Evolutionary conservation across 495 filamentous ascomycete species (phyloP).

Genomic region (Lepraria neglecta): DNA sequence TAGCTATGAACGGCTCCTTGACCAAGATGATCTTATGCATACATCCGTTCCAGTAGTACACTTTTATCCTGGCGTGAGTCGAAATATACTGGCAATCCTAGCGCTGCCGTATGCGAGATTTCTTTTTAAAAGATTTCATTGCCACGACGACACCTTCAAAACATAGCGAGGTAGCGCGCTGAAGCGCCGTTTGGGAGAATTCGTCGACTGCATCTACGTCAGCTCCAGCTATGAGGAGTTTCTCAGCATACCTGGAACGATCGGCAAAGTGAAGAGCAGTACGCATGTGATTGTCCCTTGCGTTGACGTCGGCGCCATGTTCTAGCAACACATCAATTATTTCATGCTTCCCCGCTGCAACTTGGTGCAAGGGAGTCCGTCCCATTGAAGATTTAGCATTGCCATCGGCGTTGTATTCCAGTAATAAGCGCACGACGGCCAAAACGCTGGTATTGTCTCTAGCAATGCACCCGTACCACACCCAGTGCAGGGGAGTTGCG

Average conservation of each 20-base stretch:
- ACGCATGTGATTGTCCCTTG: accelerated
- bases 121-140: not conserved
- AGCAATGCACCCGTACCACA: not conserved
- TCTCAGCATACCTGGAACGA: not conserved
- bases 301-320: not conserved
- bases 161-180: not conserved
- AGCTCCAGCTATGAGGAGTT: not conserved
- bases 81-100: no score
- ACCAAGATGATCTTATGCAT: no score
- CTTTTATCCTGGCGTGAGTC: no score
- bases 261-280: not conserved
- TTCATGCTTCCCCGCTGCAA: no score
- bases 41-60: no score
- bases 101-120: no score
- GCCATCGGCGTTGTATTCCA: not conserved
- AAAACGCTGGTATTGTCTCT: not conserved
- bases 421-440: not conserved
- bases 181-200: not conserved
- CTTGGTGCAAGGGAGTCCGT: not conserved
- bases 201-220: not conserved
- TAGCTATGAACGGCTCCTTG: no score
- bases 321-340: not conserved
- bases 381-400: not conserved
- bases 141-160: not conserved
- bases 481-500: not conserved